Evolutionary conservation across 495 filamentous ascomycete genomes (phyloP).

Genomic region (Neurospora sp.): DNA sequence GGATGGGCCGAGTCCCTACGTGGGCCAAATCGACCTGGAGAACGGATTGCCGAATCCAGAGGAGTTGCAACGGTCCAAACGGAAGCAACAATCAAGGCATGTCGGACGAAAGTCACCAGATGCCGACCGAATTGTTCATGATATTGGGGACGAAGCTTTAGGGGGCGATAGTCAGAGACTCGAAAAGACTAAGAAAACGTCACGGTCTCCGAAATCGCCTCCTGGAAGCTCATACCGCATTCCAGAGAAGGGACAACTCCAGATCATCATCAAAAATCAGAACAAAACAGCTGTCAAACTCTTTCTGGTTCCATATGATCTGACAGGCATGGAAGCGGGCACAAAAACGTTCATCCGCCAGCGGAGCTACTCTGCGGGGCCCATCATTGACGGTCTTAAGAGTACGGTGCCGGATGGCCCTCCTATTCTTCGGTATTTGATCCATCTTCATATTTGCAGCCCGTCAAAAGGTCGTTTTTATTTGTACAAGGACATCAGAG

Average conservation of each 20-base stretch:
- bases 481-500: constrained; percentile 81
- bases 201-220: constrained; percentile 62
- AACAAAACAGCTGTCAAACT: constrained; percentile 95
- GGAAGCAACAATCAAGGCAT: constrained; percentile 33
- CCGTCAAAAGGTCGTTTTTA: constrained; percentile 77
- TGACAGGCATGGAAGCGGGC: constrained; percentile 88
- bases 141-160: constrained; percentile 16
- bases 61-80: constrained; percentile 33
- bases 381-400: constrained; percentile 56
- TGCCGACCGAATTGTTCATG: constrained; percentile 19
- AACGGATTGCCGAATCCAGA: constrained; percentile 51
- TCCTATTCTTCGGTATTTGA: constrained; percentile 77
- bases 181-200: constrained; percentile 47
- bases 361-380: constrained; percentile 83
- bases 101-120: constrained; percentile 17
- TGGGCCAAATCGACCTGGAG: constrained; percentile 87
- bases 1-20: constrained; percentile 90
- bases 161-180: constrained; percentile 28
- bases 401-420: constrained; percentile 28
- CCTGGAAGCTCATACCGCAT: constrained; percentile 89
- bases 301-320: constrained; percentile 90
- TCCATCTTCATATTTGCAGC: constrained; percentile 91
- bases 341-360: constrained; percentile 97
- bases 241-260: constrained; percentile 87
- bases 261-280: constrained; percentile 94